Percentiles rank a stretch among this genome's conserved stretches.
Evolutionary conservation across 192 early-diverging fungal species (phyloP).

Genomic region (Rhizophagus clarus): DNA sequence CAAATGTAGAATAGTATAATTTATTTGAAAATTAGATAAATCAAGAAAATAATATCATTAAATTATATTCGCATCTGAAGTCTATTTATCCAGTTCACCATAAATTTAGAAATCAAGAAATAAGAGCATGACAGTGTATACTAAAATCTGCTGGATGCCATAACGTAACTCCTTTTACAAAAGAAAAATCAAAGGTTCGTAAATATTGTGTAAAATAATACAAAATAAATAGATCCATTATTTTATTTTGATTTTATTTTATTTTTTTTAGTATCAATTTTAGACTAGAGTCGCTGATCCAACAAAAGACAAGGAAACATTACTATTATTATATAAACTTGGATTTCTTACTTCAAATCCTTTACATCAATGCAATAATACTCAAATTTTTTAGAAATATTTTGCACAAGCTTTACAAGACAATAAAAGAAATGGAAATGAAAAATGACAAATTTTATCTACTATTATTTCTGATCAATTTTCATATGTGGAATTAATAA

Average conservation of each 20-base stretch:
- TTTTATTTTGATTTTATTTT: too few species aligned
- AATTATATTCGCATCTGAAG: too few species aligned
- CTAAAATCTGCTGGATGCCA: too few species aligned
- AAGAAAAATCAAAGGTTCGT: neutral
- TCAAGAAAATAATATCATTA: too few species aligned
- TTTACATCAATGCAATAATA: too few species aligned
- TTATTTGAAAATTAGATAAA: too few species aligned
- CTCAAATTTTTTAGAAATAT: neutral
- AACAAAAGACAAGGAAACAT: neutral
- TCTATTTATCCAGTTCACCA: too few species aligned
- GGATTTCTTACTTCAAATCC: neutral
- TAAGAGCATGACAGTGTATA: too few species aligned
- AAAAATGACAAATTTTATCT: neutral
- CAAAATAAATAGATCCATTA: neutral
- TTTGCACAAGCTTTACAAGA: neutral
- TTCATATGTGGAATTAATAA: neutral
- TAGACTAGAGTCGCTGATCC: neutral
- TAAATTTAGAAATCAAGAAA: too few species aligned
- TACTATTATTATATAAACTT: neutral
- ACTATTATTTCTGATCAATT: slow-evolving; percentile 10
- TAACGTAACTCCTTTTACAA: neutral
- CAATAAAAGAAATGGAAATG: neutral
- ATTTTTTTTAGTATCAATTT: neutral
- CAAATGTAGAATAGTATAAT: too few species aligned
- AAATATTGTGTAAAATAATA: neutral